A percentile compares a stretch with the other conserved stretches of the same genome.
Evolutionary conservation across 1,139 yeast genomes (phyloP).

Genomic region (Lodderomyces pseudojiufengensis): DNA sequence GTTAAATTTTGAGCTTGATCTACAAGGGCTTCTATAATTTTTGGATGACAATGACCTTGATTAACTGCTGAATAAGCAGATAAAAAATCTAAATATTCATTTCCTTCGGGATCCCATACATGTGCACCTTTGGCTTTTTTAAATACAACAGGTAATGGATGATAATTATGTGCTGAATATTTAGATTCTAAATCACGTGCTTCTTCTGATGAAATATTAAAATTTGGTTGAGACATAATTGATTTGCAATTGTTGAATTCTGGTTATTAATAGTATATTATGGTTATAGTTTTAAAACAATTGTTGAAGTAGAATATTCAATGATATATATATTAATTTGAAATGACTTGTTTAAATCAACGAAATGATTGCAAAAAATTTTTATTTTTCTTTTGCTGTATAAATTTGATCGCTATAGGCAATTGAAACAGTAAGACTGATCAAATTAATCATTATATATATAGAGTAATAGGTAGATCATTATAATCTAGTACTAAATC

Average conservation of each 20-base stretch:
- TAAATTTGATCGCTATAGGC: too few relatives aligned
- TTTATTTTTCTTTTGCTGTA: too few relatives aligned
- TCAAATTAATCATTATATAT: too few relatives aligned
- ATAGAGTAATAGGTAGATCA: too few relatives aligned
- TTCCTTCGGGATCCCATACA: slow-evolving; percentile 98
- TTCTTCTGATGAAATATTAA: slow-evolving; percentile 56
- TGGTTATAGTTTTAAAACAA: too few relatives aligned
- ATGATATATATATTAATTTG: too few relatives aligned
- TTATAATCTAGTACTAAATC: too few relatives aligned
- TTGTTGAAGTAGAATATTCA: too few relatives aligned
- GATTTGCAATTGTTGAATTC: not conserved
- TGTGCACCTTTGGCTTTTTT: slow-evolving; percentile 84
- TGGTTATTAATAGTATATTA: too few relatives aligned
- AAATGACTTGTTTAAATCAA: too few relatives aligned
- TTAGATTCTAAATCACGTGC: slow-evolving; percentile 69
- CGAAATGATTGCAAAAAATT: too few relatives aligned
- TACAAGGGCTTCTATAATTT: slow-evolving; percentile 76
- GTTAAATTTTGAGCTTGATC: slow-evolving; percentile 88
- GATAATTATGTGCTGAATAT: slow-evolving; percentile 95
- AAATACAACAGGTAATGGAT: slow-evolving; percentile 93
- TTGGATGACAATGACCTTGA: slow-evolving; percentile 98
- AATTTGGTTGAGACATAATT: slow-evolving; percentile 16
- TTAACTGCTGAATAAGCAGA: slow-evolving; percentile 96
- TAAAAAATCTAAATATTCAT: slow-evolving; percentile 78
- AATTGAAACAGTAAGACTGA: not conserved